Conservation (phyloP, 495 filamentous ascomycete genomes). For the Evernia prunastri region DNA sequence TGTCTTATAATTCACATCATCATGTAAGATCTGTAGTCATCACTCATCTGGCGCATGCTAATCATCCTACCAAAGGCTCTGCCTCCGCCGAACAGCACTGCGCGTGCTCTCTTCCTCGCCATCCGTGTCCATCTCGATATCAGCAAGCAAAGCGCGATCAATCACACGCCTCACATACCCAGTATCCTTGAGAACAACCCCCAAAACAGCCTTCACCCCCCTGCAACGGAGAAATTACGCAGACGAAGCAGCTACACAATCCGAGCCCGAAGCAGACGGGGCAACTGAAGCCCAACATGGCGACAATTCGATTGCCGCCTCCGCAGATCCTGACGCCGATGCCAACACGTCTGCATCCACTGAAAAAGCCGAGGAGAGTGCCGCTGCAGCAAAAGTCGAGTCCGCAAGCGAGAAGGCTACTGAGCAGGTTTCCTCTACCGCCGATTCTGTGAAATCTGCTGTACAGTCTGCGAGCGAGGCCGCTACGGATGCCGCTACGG, state of each 20-base stretch:
- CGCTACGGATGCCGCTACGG: constrained; percentile 18
- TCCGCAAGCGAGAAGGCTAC: neutral
- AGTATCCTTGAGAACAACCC: constrained; percentile 25
- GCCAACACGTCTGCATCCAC: neutral
- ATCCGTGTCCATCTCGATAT: constrained; percentile 39
- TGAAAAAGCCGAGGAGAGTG: neutral
- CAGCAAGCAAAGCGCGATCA: constrained; percentile 39
- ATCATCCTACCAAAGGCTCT: constrained; percentile 32
- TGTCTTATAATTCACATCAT: neutral
- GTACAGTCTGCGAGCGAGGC: constrained; percentile 11
- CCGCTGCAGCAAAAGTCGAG: constrained; percentile 1
- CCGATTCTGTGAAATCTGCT: constrained; percentile 12
- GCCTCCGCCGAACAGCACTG: constrained; percentile 30
- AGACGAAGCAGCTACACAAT: constrained; percentile 32
- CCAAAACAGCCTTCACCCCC: constrained; percentile 24
- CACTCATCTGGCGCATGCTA: neutral
- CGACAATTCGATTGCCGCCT: constrained; percentile 16
- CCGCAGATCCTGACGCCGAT: constrained; percentile 12
- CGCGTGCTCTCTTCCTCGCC: constrained; percentile 49
- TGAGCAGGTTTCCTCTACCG: constrained; percentile 8
- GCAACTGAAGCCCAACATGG: constrained; percentile 25
- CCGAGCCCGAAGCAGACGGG: constrained; percentile 27
- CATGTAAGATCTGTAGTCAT: constrained; percentile 8
- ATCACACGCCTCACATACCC: constrained; percentile 31
- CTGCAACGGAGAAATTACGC: constrained; percentile 42